Conservation (phyloP, 257 asterid species). For the Oldenlandia corymbosa region DNA sequence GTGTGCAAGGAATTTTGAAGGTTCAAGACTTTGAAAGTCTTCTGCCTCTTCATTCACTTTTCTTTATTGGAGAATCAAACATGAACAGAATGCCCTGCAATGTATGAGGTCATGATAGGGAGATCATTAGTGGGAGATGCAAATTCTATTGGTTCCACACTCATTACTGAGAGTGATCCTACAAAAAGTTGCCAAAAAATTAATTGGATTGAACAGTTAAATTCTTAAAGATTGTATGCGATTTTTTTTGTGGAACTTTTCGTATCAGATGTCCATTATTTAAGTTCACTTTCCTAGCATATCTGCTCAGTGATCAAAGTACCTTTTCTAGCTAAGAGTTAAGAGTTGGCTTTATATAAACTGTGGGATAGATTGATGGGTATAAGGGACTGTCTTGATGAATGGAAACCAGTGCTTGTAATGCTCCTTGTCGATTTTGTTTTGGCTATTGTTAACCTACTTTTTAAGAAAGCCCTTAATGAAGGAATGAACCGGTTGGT, state of each 20-base stretch:
- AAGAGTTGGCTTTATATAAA: neutral
- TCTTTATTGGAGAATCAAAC: neutral
- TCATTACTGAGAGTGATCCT: neutral
- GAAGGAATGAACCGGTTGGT: conserved; percentile 41
- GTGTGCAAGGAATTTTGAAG: neutral
- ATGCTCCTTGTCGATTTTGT: conserved; percentile 44
- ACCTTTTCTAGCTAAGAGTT: neutral
- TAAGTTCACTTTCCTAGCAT: neutral
- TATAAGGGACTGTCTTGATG: conserved; percentile 19
- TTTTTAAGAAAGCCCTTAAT: conserved; percentile 43
- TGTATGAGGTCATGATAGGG: conserved; percentile 5
- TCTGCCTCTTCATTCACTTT: neutral
- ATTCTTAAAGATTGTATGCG: neutral
- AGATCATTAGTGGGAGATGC: conserved; percentile 10
- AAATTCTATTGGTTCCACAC: neutral
- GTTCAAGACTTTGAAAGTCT: neutral
- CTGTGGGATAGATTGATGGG: neutral
- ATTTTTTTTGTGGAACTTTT: neutral
- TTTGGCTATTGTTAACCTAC: conserved; percentile 36
- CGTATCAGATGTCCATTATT: conserved; percentile 7
- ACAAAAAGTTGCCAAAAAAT: conserved; percentile 2
- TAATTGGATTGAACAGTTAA: neutral
- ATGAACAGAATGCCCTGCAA: neutral
- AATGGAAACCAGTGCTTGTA: conserved; percentile 36
- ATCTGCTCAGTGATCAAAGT: neutral